phyloP scores from a whole-genome alignment of 169 alveolate genomes.

The Condylostoma magnum region DNA sequence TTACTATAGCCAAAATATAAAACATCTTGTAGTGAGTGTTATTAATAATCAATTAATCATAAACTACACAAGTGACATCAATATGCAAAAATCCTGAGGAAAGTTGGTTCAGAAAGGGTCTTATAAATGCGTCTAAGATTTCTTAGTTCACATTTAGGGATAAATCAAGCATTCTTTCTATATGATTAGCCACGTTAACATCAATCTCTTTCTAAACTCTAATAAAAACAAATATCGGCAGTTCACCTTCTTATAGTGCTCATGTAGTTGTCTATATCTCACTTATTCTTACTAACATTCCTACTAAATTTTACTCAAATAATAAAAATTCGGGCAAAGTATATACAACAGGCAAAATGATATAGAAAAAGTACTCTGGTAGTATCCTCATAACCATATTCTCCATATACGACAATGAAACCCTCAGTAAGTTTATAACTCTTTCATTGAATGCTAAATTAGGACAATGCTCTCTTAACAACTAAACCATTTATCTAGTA shows the following conservation, averaged over 20 bases:
- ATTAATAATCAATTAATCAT: conserved; percentile 2
- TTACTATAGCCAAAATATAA: not conserved
- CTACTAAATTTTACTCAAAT: not conserved
- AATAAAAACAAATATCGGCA: not conserved
- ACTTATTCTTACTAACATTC: not conserved
- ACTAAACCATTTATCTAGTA: conserved; percentile 12
- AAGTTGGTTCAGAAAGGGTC: not conserved
- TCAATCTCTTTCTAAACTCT: not conserved
- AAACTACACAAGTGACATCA: conserved; percentile 17
- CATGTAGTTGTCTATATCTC: conserved; percentile 20
- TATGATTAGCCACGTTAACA: not conserved
- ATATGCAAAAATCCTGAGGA: conserved; percentile 10
- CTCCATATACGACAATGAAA: conserved; percentile 14
- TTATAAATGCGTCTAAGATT: not conserved
- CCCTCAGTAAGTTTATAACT: conserved; percentile 14
- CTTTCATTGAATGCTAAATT: conserved; percentile 20
- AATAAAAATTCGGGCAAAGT: not conserved
- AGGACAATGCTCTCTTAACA: conserved; percentile 14
- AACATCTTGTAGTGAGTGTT: conserved; percentile 3
- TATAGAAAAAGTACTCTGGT: conserved; percentile 9
- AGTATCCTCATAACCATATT: conserved; percentile 9
- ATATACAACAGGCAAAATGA: conserved; percentile 7
- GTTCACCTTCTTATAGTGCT: not conserved
- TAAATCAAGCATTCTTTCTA: not conserved
- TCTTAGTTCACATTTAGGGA: not conserved